Conservation (phyloP, 345 rosid species). For the Ceriops decandra region DNA sequence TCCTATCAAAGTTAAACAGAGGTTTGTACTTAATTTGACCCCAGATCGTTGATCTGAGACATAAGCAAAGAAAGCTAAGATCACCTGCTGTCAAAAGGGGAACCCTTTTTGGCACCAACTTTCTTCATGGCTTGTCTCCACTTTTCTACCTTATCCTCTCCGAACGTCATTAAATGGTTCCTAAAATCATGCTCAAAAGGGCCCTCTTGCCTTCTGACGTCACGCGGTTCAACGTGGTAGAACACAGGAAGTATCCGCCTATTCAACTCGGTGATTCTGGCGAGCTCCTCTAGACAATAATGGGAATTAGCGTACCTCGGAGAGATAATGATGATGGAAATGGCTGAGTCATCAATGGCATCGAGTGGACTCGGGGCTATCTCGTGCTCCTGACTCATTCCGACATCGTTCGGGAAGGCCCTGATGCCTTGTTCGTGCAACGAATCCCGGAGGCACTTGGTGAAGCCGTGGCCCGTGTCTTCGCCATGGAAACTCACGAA, state of each 20-base stretch:
- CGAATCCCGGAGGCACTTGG: slow-evolving; percentile 19
- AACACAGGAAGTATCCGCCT: slow-evolving; percentile 48
- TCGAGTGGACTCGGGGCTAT: slow-evolving; percentile 26
- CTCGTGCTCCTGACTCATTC: slow-evolving; percentile 43
- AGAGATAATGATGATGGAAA: slow-evolving; percentile 41
- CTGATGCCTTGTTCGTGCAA: slow-evolving; percentile 26
- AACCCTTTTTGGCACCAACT: slow-evolving; percentile 43
- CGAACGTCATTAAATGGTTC: slow-evolving; percentile 19
- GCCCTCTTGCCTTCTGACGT: slow-evolving; percentile 40
- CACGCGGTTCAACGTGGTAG: slow-evolving; percentile 41
- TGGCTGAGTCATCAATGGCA: slow-evolving; percentile 52
- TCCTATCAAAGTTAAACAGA: no score
- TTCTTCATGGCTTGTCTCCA: slow-evolving; percentile 46
- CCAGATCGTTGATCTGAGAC: background rate
- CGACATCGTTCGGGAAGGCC: slow-evolving; percentile 41
- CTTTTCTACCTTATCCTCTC: slow-evolving; percentile 9
- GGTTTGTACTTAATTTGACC: background rate
- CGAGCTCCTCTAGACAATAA: slow-evolving; percentile 52
- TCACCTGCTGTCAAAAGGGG: slow-evolving; percentile 10
- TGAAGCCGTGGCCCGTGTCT: slow-evolving; percentile 43
- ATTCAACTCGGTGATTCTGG: slow-evolving; percentile 31
- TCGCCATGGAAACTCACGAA: slow-evolving; percentile 59
- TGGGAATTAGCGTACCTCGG: slow-evolving; percentile 33
- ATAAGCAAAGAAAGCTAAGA: background rate
- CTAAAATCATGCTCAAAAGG: slow-evolving; percentile 34